A percentile compares a stretch with the other conserved stretches of the same genome.
phyloP scores from a whole-genome alignment of 2,329 filamentous ascomycete species.

The Aspergillus sp. region DNA sequence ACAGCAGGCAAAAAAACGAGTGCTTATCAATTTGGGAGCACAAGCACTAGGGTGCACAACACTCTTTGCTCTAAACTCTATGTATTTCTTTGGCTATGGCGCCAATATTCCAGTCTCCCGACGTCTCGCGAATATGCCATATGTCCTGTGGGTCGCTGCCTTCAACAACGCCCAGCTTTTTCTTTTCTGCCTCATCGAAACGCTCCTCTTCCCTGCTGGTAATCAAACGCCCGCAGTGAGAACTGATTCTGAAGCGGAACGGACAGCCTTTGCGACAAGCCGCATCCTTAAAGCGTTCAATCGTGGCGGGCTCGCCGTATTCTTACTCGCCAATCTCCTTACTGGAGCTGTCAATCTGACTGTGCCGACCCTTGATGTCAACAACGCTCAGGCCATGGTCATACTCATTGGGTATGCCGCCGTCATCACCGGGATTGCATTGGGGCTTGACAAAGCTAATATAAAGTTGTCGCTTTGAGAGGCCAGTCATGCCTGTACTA shows the following conservation, averaged over 20 bases:
- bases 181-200: conserved; percentile 78
- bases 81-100: conserved; percentile 70
- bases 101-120: conserved; percentile 74
- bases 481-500: neutral
- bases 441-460: conserved; percentile 45
- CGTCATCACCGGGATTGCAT: conserved; percentile 67
- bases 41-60: conserved; percentile 71
- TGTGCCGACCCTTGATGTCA: conserved; percentile 77
- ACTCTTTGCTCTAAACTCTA: conserved; percentile 72
- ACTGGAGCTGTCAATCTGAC: conserved; percentile 90
- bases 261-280: conserved; percentile 74
- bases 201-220: conserved; percentile 73
- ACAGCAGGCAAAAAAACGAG: conserved; percentile 55
- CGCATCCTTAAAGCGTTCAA: conserved; percentile 83
- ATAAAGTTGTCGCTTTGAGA: conserved; percentile 33
- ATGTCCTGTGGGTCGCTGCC: conserved; percentile 88
- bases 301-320: conserved; percentile 82
- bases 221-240: conserved; percentile 61
- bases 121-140: conserved; percentile 88
- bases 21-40: conserved; percentile 66
- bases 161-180: conserved; percentile 87
- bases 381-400: conserved; percentile 67
- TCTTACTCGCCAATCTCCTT: conserved; percentile 84
- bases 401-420: conserved; percentile 76
- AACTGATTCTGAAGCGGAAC: conserved; percentile 63